Evolutionary conservation across 2,329 filamentous ascomycete genomes (phyloP), one percentile per base, ranked within the genome.

Genomic region (Phialocephala sp.): DNA sequence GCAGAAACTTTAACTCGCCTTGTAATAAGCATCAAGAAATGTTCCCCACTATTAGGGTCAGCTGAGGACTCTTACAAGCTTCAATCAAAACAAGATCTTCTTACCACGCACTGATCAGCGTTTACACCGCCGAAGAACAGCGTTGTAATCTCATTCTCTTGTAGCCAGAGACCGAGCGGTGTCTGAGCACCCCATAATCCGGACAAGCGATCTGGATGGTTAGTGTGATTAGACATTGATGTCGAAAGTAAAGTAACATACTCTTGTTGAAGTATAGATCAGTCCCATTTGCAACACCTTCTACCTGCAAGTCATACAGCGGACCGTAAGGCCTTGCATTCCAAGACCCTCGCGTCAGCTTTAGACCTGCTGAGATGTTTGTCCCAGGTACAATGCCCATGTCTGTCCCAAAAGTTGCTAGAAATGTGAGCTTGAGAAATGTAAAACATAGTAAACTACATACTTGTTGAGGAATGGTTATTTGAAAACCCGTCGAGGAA

Each of bases 101-200:
- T 52, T 43, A 66, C 65, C 22, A 76, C 74, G 58, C 75, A 76
- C 61, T 76, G 74, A 65, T 76, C 74, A 2, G 72, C 73, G 60
- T 76, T 76, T 6, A 76, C 75, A 50, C 75, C 75, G 5, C 73
- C 73, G 24, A 76, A 73, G 67, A 76, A 76, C 18, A 76, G 68
- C 0, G 74, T 76, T 39, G 74, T 76, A 64, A 74, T 75, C 50
- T 72, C 71, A 35, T 75, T 75, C 61, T 74, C 74, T 63, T 75
- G 73, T 36, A 76, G 55, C 65, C 72, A 76, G 14, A 75, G 67
- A 5, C 75, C 74, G 20, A 72, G 68, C 0, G 74, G 75, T 12
- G 74, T 76, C 63, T 76, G 74, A 14, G 73, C 69, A 24, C 73
- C 75, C 74, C 74, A 76, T 8, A 76, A 66, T 18, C 74, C 75